Base-by-base conservation (phyloP, 805 yeast species). In the Blastobotrys americana region DNA sequence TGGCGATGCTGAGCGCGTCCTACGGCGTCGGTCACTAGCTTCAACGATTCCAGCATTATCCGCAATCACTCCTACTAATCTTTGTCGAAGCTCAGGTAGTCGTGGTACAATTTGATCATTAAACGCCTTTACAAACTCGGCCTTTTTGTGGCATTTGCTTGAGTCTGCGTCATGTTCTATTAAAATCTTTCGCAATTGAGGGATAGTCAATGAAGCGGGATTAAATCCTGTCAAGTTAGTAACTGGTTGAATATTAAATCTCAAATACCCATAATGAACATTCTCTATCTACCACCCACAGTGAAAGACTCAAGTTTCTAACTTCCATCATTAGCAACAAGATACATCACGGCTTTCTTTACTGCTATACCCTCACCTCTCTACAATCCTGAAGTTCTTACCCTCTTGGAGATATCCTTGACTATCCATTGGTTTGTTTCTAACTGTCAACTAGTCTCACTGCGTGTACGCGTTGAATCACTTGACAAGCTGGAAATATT, bases 121-220 rank as follows among this genome's bases (percentile, higher is more conserved):
- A 63, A 79, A 85, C n/a, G 82, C 55, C n/a, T 66, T 64, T 1
- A 87, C 62, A 46, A 88, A 69, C 9, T 76, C 78, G 4, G 74
- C 64, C 61, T 90, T 90, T 58, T 80, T 84, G 4, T 88, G 81
- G 38, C 73, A 68, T 1, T 82, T 67, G 0, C 83, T 72, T 23
- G 44, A 42, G 1, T 64, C 61, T n/a, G 89, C 68, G n/a, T 74
- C 71, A 57, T 86, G 74, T 44, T 76, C 80, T 9, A 70, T 63
- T 43, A 90, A 68, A 18, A 86, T 71, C 18, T 78, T 73, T 55
- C 93, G 73, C 57, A 90, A 69, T 47, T 84, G 77, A 3, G 88
- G 77, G 18, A 85, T 80, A 42, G 78, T 82, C 51, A 83, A 66
- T 34, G 71, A 66, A 20, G 71, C 65, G 4, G 90, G 83, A 58